Base-by-base conservation (phyloP, 805 yeast species). In the Kregervanrija fluxuum region DNA sequence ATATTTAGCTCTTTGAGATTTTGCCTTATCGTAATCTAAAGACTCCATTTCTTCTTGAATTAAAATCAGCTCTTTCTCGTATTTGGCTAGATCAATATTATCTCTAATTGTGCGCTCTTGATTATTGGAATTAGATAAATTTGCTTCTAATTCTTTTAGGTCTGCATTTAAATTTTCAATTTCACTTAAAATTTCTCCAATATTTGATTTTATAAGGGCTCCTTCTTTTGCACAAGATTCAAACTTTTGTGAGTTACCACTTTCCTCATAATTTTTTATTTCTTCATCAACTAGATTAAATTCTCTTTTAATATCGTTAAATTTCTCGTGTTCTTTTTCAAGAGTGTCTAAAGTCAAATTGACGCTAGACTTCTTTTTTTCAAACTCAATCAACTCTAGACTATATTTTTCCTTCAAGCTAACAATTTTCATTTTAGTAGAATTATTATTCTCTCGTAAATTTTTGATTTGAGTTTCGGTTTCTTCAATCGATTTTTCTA, bases 61-160 rank as follows among this genome's bases (percentile, higher is more conserved):
- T 4, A 55, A 51, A 9, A 54, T 55, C 34, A 65, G 62, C n/a
- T 68, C 70, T 37, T 66, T 69, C 14, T 57, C 52, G 36, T 73
- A 59, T 46, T 69, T 71, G 87, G 33, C 64, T 65, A 42, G 74
- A 66, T 44, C 74, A 68, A 37, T 57, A 51, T 36, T 67, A 62
- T 22, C 74, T 54, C 48, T 67, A 47, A 87, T 65, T 45, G 78
- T 79, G 30, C 87, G 74, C 52, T 82, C 80, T 41, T 79, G 75
- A 42, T 73, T 75, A 31, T 73, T 72, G 1, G 85, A 74, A 49
- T 85, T 83, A n/a, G 47, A 48, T 45, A 35, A 50, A 44, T 73
- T 72, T 4, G 76, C 60, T 59, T 82, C 87, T 43, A 84, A 65
- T 52, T 79, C 82, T 82, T 85, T 79, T 54, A 78, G 79, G 35